Evolutionary conservation across 176 grass and related monocot genomes (phyloP), one percentile per base, ranked within the genome.

Genomic region (Oryza punctata): DNA sequence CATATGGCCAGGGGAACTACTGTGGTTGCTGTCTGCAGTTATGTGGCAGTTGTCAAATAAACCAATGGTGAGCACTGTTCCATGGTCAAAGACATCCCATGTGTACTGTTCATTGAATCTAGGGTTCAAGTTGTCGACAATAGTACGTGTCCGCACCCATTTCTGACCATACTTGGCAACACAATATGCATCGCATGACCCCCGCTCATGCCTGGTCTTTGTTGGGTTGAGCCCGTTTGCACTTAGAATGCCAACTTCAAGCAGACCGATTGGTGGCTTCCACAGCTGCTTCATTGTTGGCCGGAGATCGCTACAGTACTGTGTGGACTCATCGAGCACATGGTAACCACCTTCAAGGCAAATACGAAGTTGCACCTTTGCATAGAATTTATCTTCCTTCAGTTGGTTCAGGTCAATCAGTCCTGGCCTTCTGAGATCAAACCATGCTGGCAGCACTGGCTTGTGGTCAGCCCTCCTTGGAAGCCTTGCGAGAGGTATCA

Each of bases 91-190:
- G 26, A 98, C 96, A 3, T 98, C 96, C 96, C 96, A 95, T 65
- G 91, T 91, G 43, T 98, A 98, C 87, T 95, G 93, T 69, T 98
- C 96, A 27, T 98, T 91, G 72, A 98, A 98, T 66, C 85, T 77
- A n/a, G 96, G 96, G 30, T 24, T 91, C 82, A 95, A 63, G 35
- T 32, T 81, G 70, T 86, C 87, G 37, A 98, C 85, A 21, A 93
- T 86, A 26, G 95, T 98, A 49, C 95, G 92, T 13, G 95, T 98
- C 26, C 95, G 88, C 67, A 98, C 91, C 95, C 95, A 98, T 85
- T 98, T 98, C 65, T 86, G 91, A 12, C 95, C 89, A 75, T 98
- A 98, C 87, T 95, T 98, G 70, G 95, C 95, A 78, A 98, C 95
- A 81, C 95, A 98, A 64, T 93, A 98, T 63, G 95, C 66, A 68